A percentile compares a stretch with the other conserved stretches of the same genome.
Evolutionary conservation across 1,139 yeast species (phyloP).

Genomic region (Geotrichum europaeum): DNA sequence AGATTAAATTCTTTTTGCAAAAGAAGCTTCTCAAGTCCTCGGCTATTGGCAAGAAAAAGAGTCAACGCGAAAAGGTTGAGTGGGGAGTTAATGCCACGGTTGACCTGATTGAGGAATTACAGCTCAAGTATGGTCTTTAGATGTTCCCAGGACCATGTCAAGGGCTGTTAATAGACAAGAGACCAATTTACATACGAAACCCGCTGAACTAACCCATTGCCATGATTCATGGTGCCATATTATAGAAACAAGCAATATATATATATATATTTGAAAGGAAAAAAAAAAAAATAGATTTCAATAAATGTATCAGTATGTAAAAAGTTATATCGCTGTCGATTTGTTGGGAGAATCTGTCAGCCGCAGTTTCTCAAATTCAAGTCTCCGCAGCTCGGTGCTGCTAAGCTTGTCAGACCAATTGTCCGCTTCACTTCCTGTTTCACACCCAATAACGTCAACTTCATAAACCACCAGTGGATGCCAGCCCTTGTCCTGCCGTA

Average conservation of each 20-base stretch:
- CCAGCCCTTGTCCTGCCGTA: conserved; percentile 54
- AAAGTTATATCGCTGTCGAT: not conserved
- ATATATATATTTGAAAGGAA: not conserved
- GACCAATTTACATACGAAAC: conserved; percentile 1
- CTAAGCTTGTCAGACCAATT: conserved; percentile 71
- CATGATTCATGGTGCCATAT: not conserved
- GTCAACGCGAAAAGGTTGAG: conserved; percentile 54
- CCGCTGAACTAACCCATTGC: not conserved
- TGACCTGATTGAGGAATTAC: conserved; percentile 49
- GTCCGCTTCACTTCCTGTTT: conserved; percentile 43
- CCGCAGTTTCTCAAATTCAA: conserved; percentile 25
- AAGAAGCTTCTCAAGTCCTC: conserved; percentile 41
- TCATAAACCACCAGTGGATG: conserved; percentile 48
- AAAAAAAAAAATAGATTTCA: not conserved
- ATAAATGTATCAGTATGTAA: not conserved
- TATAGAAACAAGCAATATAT: not conserved
- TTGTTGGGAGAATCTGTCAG: not conserved
- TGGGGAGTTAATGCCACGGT: conserved; percentile 63
- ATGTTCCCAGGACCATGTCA: not conserved
- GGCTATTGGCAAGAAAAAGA: conserved; percentile 34
- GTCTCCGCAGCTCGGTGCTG: conserved; percentile 55
- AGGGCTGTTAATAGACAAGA: too few species aligned
- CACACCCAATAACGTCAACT: conserved; percentile 61
- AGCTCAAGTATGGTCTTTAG: conserved; percentile 1
- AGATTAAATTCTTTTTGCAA: conserved; percentile 63